phyloP scores from a whole-genome alignment of 345 rosid species.

The Barbarea vulgaris region DNA sequence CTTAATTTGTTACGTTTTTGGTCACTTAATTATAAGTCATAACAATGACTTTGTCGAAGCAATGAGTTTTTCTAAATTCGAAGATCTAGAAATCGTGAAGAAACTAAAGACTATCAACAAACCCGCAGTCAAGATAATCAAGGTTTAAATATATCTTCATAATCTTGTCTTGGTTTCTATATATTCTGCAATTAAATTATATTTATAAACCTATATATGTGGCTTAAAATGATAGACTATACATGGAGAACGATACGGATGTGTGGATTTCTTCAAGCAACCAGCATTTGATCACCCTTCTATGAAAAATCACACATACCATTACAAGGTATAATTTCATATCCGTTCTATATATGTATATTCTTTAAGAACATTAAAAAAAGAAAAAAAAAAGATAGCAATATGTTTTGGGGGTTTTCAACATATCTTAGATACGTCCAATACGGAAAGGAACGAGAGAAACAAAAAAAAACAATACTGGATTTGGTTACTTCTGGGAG shows the following conservation, averaged over 20 bases:
- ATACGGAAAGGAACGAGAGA: too few species aligned
- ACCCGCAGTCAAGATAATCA: slow-evolving; percentile 31
- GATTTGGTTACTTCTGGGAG: slow-evolving; percentile 37
- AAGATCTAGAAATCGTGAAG: neutral
- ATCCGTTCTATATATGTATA: neutral
- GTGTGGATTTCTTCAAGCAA: slow-evolving; percentile 38
- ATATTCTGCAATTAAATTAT: too few species aligned
- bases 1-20: slow-evolving; percentile 19
- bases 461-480: neutral
- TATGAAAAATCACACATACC: slow-evolving; percentile 36
- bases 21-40: neutral
- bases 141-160: slow-evolving; percentile 12
- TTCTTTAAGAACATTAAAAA: neutral
- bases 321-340: slow-evolving; percentile 17
- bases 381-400: too few species aligned
- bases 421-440: slow-evolving; percentile 28
- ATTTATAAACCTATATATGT: slow-evolving; percentile 7
- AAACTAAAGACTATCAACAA: slow-evolving; percentile 22
- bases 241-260: slow-evolving; percentile 31
- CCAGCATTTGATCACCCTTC: slow-evolving; percentile 40
- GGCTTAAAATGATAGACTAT: slow-evolving; percentile 15
- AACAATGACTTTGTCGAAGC: slow-evolving; percentile 5
- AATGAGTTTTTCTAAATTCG: neutral
- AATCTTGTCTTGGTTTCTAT: neutral
- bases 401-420: neutral